Base-by-base conservation (phyloP, 2,329 filamentous ascomycete species). In the Aspergillus brunneoviolaceus region DNA sequence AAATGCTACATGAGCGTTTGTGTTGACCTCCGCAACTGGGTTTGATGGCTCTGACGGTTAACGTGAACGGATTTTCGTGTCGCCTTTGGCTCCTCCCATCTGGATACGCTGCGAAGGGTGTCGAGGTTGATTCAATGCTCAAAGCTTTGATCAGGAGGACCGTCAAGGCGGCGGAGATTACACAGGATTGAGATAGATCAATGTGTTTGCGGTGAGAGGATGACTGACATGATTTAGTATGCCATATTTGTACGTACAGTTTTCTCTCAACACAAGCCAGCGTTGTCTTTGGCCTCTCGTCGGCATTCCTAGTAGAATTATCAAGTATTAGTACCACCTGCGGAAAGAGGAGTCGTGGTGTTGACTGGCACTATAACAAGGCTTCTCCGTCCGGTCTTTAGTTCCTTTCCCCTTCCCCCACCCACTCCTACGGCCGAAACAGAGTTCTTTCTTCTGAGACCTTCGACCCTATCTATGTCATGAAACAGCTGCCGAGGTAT, bases 231-330 rank as follows among this genome's bases (percentile, higher is more conserved):
- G 55, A 64, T 64, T 65, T 69, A 59, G 67, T 67, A 69, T 71
- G 68, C 64, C 67, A 67, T 62, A 62, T 66, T 67, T 67, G 66
- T 72, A 70, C 60, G 66, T 72, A 73, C 70, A 59, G 69, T 67
- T 64, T 60, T 67, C 67, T 68, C 55, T 66, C 63, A 58, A 59
- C 51, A 66, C 64, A 60, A 63, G 61, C 63, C 57, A 60, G 60
- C 60, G 56, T 64, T 67, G 55, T 61, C 63, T 64, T 60, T 56
- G 39, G 39, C 39, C 4, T 19, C 2, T 45, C 5, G 16, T 45
- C 3, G 14, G 19, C 16, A 7, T 6, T 42, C 19, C 6, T 6
- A 45, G 39, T 19, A 45, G 39, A 45, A 5, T 19, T 5, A 45
- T 35, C 27, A 9, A 29, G 27, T 29, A 29, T 29, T 9, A 29